These are phyloP conservation scores for Singerocomus inundabilis DNA, from an alignment of 1,284 basidiomycete species.

Conservation along the genomic window DNA sequence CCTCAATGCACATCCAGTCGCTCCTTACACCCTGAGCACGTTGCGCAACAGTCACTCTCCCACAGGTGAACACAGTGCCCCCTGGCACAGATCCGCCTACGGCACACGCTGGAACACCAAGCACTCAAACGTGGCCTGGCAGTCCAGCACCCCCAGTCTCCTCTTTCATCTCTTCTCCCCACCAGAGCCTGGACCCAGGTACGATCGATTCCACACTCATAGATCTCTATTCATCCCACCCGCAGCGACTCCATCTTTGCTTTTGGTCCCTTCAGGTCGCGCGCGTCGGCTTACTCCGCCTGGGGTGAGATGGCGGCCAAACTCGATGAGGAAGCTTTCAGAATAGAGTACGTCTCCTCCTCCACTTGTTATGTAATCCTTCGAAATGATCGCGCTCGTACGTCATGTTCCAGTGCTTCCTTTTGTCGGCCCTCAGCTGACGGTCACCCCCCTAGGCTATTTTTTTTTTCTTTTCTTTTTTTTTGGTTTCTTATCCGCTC, in stretches of 20 bases:
- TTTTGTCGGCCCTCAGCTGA: conserved; percentile 16
- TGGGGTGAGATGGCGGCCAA: conserved; percentile 73
- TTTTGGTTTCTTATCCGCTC: too few relatives aligned
- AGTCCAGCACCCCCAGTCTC: conserved; percentile 61
- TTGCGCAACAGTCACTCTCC: conserved; percentile 31
- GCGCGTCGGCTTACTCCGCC: conserved; percentile 48
- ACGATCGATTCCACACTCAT: conserved; percentile 29
- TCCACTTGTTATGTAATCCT: conserved; percentile 27
- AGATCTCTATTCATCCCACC: conserved; percentile 22
- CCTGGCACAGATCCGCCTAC: conserved; percentile 32
- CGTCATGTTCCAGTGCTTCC: conserved; percentile 25
- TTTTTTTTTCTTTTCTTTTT: conserved; percentile 13
- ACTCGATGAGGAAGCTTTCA: conserved; percentile 67
- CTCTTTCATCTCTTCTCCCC: conserved; percentile 71
- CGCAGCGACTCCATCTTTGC: conserved; percentile 28
- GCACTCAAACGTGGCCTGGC: conserved; percentile 49
- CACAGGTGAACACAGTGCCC: conserved; percentile 22
- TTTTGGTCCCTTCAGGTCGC: conserved; percentile 32
- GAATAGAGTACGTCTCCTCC: conserved; percentile 64
- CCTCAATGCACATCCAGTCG: conserved; percentile 21
- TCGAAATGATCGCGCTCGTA: conserved; percentile 30
- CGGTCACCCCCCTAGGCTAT: conserved; percentile 9
- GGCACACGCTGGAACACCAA: conserved; percentile 37
- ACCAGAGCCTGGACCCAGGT: conserved; percentile 55
- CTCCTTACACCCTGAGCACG: conserved; percentile 26